Base-by-base conservation (phyloP, 805 yeast species). In the Scheffersomyces stipitis region DNA sequence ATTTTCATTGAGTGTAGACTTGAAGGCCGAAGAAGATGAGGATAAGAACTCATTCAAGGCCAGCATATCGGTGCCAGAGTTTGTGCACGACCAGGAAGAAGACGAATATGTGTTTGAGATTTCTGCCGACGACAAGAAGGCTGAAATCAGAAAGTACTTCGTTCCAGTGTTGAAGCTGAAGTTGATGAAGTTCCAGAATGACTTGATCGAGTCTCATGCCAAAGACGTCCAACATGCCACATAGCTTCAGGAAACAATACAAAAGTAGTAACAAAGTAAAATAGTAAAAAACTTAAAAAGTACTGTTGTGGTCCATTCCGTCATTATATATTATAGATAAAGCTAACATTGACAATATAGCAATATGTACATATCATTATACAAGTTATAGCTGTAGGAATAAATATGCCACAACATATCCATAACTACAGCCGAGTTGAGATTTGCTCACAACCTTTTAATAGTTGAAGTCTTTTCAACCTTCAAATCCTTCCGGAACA, bases 401-500 rank as follows among this genome's bases (percentile, higher is more conserved):
- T n/a, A n/a, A n/a, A n/a, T n/a, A n/a, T n/a, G n/a, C 24, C 24
- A 22, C 10, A 22, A 8, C 12, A 8, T 7, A 12, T 12, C 24
- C 24, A 22, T 8, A 22, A 22, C 24, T 26, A 26, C 28, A 26
- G 28, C 14, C n/a, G n/a, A n/a, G n/a, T n/a, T n/a, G n/a, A n/a
- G n/a, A n/a, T n/a, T n/a, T n/a, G n/a, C n/a, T n/a, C n/a, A 30
- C 15, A 30, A 30, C 13, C 15, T 12, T 30, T 13, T 16, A 18
- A 8, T 30, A 12, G 18, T n/a, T 18, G 12, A 16, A 23, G 24
- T 26, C 13, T 28, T 26, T 24, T 37, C 40, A 34, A n/a, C 44
- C 62, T 45, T 66, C 78, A 59, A 89, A 89, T 5, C 95, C 95
- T 36, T 82, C 84, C 2, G 96, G 96, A 9, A 88, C 96, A 5